Base-by-base conservation (phyloP, 2,329 filamentous ascomycete species). In the Fusarium buxicola region DNA sequence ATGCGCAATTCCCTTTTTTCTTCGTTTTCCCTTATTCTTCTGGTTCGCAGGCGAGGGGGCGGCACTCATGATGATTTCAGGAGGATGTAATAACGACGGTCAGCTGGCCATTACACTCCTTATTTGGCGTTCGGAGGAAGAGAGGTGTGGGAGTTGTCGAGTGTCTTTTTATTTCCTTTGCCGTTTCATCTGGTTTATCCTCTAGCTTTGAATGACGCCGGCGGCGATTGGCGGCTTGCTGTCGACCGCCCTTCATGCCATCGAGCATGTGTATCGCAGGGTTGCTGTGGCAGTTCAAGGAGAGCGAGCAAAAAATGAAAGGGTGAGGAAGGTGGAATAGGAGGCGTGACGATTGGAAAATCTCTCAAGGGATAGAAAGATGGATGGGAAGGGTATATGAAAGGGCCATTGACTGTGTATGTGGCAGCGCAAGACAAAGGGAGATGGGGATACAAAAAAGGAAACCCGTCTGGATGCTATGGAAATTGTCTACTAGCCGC, bases 1-100 rank as follows among this genome's bases (percentile, higher is more conserved):
- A 35, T 52, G 56, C 50, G 38, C 49, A 35, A 46, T 60, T 55
- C 49, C 30, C 47, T 38, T 21, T 28, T 49, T 40, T 48, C 32
- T 51, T 41, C 43, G 36, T 56, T 55, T 59, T 58, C 24, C 36
- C 51, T 47, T 45, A 21, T 64, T 58, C 40, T 69, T 66, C 50
- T 64, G 53, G 48, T 63, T 66, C 59, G 51, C 63, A 56, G 65
- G 63, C 60, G 55, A 52, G 55, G 58, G 55, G 54, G 62, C 57
- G 69, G 58, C 52, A 67, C 55, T 67, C 50, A 72, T 70, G 66
- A 73, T 67, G 68, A 70, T 68, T 43, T 66, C 59, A 50, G 69
- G 72, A 74, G 72, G 71, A 74, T 73, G 73, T 77, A 77, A 77
- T 77, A 70, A 76, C 68, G 75, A 76, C 73, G 75, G 74, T 70